Percentiles rank a stretch among this genome's conserved stretches.
phyloP scores from a whole-genome alignment of 2,329 filamentous ascomycete species.

The Fusarium gaditjirri region DNA sequence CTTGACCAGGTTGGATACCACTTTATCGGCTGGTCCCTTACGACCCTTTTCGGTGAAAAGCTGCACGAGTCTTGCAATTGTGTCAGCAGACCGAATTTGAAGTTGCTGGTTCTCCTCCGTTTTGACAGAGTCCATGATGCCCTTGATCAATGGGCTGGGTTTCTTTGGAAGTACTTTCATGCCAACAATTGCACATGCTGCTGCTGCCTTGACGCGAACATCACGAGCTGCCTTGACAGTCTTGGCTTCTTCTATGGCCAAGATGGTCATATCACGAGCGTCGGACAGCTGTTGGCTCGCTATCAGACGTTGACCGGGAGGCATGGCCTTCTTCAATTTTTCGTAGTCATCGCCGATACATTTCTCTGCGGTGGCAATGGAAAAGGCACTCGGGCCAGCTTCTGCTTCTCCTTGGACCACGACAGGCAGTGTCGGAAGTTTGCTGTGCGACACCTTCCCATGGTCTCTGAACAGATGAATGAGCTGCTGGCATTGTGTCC shows the following conservation, averaged over 20 bases:
- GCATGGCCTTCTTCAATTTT: constrained; percentile 86
- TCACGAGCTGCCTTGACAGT: constrained; percentile 84
- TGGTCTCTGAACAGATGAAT: constrained; percentile 92
- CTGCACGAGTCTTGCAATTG: constrained; percentile 86
- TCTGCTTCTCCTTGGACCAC: constrained; percentile 94
- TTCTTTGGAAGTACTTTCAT: constrained; percentile 91
- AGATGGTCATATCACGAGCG: constrained; percentile 74
- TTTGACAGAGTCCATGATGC: constrained; percentile 98
- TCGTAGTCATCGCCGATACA: constrained; percentile 89
- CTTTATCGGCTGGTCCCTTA: constrained; percentile 89
- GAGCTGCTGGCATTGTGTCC: constrained; percentile 90
- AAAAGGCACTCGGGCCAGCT: constrained; percentile 93
- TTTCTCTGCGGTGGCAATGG: constrained; percentile 86
- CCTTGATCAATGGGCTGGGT: constrained; percentile 91
- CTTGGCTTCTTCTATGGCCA: constrained; percentile 83
- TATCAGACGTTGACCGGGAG: constrained; percentile 87
- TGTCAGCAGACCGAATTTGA: constrained; percentile 85
- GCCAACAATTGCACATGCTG: constrained; percentile 88
- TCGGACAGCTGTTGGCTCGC: constrained; percentile 82
- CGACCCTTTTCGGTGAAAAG: constrained; percentile 84
- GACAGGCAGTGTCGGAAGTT: constrained; percentile 84
- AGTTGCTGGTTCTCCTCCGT: constrained; percentile 90
- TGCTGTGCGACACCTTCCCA: constrained; percentile 79
- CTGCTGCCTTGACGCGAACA: constrained; percentile 84
- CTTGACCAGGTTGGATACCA: constrained; percentile 94